Conservation (phyloP, 805 yeast genomes). For the Candida orba region DNA sequence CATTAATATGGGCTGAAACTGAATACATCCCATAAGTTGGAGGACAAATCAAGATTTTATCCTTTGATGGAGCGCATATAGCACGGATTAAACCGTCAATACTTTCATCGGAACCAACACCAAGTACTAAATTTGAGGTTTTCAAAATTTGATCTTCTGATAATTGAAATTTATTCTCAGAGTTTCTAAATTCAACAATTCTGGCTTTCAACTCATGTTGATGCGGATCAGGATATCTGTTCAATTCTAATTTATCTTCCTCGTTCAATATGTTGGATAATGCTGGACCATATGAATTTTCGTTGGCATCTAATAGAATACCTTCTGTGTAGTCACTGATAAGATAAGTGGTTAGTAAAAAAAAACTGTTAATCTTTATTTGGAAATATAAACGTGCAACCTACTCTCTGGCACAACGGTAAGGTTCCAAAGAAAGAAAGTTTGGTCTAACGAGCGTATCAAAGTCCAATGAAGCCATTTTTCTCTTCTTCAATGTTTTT, state of each 20-base stretch:
- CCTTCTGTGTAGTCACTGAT: slow-evolving; percentile 75
- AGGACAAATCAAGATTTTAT: slow-evolving; percentile 79
- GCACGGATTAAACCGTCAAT: slow-evolving; percentile 86
- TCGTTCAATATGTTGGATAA: slow-evolving; percentile 34
- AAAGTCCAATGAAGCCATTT: slow-evolving; percentile 42
- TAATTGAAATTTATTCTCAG: slow-evolving; percentile 26
- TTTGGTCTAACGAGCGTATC: slow-evolving; percentile 73
- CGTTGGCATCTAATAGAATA: slow-evolving; percentile 88
- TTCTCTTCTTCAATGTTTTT: neutral
- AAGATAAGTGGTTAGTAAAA: neutral
- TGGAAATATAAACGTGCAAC: slow-evolving; percentile 8
- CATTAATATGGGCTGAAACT: slow-evolving; percentile 86
- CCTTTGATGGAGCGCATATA: slow-evolving; percentile 73
- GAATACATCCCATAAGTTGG: slow-evolving; percentile 98
- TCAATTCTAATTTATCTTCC: slow-evolving; percentile 51
- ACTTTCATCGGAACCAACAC: slow-evolving; percentile 97
- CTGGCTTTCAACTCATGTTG: slow-evolving; percentile 69
- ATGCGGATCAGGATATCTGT: slow-evolving; percentile 97
- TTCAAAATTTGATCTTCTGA: slow-evolving; percentile 29
- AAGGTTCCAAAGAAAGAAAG: slow-evolving; percentile 76
- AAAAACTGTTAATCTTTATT: neutral
- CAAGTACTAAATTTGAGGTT: slow-evolving; percentile 75
- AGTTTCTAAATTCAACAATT: slow-evolving; percentile 65
- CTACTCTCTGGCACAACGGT: slow-evolving; percentile 88
- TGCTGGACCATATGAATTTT: slow-evolving; percentile 90